Percentiles rank a stretch among this genome's conserved stretches.
These are phyloP conservation scores for Xylaria palmicola DNA, from an alignment of 495 filamentous ascomycete genomes.

Conservation along the genomic window DNA sequence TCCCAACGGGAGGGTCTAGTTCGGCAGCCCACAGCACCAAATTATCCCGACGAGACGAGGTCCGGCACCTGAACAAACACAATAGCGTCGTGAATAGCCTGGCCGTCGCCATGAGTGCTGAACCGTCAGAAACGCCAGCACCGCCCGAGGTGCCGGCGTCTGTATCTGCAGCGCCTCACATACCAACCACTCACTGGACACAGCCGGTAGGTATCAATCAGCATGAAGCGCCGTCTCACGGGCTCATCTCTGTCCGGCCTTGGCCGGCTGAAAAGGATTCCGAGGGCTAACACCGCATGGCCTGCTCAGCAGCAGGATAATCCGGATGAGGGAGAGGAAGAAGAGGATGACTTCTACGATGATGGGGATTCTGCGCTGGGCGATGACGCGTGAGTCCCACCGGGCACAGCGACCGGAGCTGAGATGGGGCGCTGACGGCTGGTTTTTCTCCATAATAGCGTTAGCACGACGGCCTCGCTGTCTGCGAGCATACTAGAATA, in stretches of 20 bases:
- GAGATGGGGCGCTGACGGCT: conserved; percentile 6
- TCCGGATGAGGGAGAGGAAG: conserved; percentile 15
- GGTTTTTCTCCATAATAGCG: conserved; percentile 15
- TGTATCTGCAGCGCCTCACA: conserved; percentile 26
- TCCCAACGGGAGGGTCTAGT: no score
- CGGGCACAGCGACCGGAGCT: not conserved
- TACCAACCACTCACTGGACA: conserved; percentile 19
- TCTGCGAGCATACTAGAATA: conserved; percentile 47
- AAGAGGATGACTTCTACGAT: conserved; percentile 19
- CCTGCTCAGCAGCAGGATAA: conserved; percentile 14
- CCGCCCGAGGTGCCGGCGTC: conserved; percentile 32
- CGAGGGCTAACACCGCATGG: not conserved
- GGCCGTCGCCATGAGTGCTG: not conserved
- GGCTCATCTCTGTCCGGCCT: no score
- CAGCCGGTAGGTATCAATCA: conserved; percentile 8
- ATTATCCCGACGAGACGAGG: no score
- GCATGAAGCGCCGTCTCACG: not conserved
- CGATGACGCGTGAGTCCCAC: conserved; percentile 28
- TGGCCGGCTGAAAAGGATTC: no score
- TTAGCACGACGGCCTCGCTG: conserved; percentile 43
- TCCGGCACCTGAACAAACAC: not conserved
- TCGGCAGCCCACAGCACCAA: no score
- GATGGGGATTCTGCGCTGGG: conserved; percentile 29
- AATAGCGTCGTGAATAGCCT: not conserved
- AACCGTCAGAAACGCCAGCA: conserved; percentile 7